Evolutionary conservation across 345 rosid species (phyloP).

Genomic region (Murraya paniculata): DNA sequence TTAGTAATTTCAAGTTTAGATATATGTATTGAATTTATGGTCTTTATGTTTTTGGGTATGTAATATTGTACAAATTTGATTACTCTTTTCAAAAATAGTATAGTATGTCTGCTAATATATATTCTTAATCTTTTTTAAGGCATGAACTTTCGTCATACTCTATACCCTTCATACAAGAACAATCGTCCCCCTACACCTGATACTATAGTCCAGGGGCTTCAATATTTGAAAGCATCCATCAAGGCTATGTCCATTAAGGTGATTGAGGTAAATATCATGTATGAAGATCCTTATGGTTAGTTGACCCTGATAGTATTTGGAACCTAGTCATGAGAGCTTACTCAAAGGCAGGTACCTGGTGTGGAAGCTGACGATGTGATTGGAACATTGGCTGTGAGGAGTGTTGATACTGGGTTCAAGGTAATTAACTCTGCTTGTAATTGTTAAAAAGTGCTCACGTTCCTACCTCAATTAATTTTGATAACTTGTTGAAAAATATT

Average conservation of each 20-base stretch:
- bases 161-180: conserved; percentile 84
- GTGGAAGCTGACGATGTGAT: conserved; percentile 99
- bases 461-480: neutral
- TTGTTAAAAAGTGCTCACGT: neutral
- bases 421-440: conserved; percentile 25
- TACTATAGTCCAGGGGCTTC: conserved; percentile 92
- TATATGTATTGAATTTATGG: neutral
- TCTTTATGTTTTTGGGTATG: neutral
- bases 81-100: neutral
- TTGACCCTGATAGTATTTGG: conserved; percentile 15
- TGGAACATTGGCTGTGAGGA: conserved; percentile 86
- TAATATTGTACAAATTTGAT: neutral
- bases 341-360: conserved; percentile 73
- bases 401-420: conserved; percentile 80
- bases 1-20: neutral
- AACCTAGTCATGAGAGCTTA: conserved; percentile 28
- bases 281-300: conserved; percentile 1
- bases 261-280: conserved; percentile 66
- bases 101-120: conserved; percentile 7
- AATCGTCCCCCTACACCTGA: conserved; percentile 96
- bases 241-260: conserved; percentile 93
- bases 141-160: conserved; percentile 78
- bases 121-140: conserved; percentile 42
- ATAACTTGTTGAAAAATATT: conserved; percentile 6
- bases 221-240: conserved; percentile 91